A percentile compares a stretch with the other conserved stretches of the same genome.
Conservation (phyloP, 495 filamentous ascomycete genomes). For the Umbilicaria muhlenbergii region DNA sequence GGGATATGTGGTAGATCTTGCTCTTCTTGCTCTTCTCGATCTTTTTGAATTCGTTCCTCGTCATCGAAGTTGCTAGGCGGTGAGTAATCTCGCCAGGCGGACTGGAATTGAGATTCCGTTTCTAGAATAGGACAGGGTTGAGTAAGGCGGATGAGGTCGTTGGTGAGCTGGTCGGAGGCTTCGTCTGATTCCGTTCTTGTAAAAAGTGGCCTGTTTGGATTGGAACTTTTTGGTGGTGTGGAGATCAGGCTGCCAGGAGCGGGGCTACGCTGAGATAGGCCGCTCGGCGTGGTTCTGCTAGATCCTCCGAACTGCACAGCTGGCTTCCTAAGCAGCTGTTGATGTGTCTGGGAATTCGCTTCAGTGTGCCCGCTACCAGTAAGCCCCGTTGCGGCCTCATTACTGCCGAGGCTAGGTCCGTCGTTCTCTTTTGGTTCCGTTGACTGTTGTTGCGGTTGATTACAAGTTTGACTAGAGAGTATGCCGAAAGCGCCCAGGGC, state of each 20-base stretch:
- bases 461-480: background rate
- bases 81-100: conserved; percentile 8
- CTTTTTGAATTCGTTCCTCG: background rate
- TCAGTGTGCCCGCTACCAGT: no score
- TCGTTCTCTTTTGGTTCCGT: background rate
- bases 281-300: no score
- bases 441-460: background rate
- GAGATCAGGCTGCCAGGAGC: no score
- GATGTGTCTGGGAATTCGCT: no score
- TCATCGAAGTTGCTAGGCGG: background rate
- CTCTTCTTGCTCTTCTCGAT: background rate
- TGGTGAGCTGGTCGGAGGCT: conserved; percentile 4
- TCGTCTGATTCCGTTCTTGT: background rate
- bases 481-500: background rate
- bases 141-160: conserved; percentile 2
- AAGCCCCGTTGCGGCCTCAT: no score
- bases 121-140: conserved; percentile 1
- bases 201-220: no score
- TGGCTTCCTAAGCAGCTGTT: no score
- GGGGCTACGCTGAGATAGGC: no score
- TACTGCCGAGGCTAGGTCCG: background rate
- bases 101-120: conserved; percentile 14
- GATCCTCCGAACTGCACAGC: no score
- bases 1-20: background rate
- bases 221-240: no score